These are phyloP conservation scores for Backusella tuberculispora DNA, from an alignment of 192 early-diverging fungal genomes.

Conservation along the genomic window DNA sequence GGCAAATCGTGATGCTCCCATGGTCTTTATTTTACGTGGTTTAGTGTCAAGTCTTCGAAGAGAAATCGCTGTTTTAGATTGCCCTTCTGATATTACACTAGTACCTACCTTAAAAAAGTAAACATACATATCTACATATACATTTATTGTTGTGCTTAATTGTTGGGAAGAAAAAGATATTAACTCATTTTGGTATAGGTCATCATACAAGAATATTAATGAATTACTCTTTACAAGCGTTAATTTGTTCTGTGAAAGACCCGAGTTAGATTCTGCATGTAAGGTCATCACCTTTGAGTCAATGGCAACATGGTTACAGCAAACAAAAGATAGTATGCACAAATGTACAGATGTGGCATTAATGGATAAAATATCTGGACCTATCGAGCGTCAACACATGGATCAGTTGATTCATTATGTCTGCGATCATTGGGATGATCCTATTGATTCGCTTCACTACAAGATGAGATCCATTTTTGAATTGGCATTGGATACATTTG, in stretches of 20 bases:
- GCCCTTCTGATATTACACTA: neutral
- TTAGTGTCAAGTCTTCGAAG: constrained; percentile 50
- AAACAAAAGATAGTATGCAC: constrained; percentile 52
- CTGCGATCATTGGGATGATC: constrained; percentile 87
- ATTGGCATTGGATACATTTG: constrained; percentile 66
- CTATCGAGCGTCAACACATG: constrained; percentile 43
- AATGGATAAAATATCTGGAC: constrained; percentile 27
- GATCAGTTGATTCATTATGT: constrained; percentile 73
- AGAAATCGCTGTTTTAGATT: constrained; percentile 39
- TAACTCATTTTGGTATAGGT: neutral
- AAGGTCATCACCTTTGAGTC: constrained; percentile 77
- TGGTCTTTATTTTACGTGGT: constrained; percentile 52
- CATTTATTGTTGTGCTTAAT: neutral
- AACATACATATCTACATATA: neutral
- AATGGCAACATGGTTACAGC: constrained; percentile 71
- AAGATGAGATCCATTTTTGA: constrained; percentile 75
- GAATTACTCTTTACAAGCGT: constrained; percentile 67
- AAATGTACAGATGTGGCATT: constrained; percentile 6
- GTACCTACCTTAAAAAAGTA: constrained; percentile 25
- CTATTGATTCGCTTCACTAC: constrained; percentile 78
- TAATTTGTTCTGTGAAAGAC: constrained; percentile 62
- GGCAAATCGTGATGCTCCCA: constrained; percentile 31
- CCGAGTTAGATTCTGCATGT: constrained; percentile 64
- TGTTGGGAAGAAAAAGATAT: neutral
- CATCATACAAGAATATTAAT: constrained; percentile 42